These are phyloP conservation scores for Termitomyces sp. DNA, from an alignment of 768 basidiomycete genomes.

Conservation along the genomic window DNA sequence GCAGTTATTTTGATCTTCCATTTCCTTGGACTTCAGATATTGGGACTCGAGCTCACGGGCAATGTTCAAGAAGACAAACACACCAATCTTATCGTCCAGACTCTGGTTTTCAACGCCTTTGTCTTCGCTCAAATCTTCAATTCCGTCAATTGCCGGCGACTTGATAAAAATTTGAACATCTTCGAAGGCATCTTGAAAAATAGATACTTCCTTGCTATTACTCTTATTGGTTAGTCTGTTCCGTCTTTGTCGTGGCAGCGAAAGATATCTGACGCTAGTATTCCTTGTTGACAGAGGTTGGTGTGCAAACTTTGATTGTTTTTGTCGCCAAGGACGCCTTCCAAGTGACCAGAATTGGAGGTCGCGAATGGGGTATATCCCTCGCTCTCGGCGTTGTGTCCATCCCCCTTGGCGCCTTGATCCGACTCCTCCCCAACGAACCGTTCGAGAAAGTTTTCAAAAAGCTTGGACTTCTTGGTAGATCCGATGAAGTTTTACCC, in stretches of 20 bases:
- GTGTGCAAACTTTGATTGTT: conserved; percentile 82
- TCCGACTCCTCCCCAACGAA: conserved; percentile 77
- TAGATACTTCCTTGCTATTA: conserved; percentile 81
- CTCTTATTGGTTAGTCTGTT: conserved; percentile 68
- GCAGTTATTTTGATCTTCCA: conserved; percentile 84
- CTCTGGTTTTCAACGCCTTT: conserved; percentile 96
- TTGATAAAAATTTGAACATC: conserved; percentile 85
- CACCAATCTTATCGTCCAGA: conserved; percentile 56
- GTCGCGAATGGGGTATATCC: conserved; percentile 91
- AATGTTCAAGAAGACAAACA: conserved; percentile 26
- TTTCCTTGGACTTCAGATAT: conserved; percentile 73
- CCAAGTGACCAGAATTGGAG: conserved; percentile 74
- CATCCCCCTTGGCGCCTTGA: conserved; percentile 80
- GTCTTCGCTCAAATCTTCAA: conserved; percentile 98
- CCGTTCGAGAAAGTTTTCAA: conserved; percentile 65
- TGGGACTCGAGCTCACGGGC: conserved; percentile 45
- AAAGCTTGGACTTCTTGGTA: conserved; percentile 53
- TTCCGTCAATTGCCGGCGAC: conserved; percentile 84
- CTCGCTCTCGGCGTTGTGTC: conserved; percentile 84
- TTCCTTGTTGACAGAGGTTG: conserved; percentile 62
- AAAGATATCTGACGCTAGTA: background rate
- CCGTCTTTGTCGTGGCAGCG: conserved; percentile 18
- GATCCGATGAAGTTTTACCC: conserved; percentile 66
- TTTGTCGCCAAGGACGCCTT: conserved; percentile 92
- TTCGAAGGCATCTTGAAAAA: conserved; percentile 81